Evolutionary conservation across 2,329 filamentous ascomycete species (phyloP).

Genomic region (Cladosporium sp.): DNA sequence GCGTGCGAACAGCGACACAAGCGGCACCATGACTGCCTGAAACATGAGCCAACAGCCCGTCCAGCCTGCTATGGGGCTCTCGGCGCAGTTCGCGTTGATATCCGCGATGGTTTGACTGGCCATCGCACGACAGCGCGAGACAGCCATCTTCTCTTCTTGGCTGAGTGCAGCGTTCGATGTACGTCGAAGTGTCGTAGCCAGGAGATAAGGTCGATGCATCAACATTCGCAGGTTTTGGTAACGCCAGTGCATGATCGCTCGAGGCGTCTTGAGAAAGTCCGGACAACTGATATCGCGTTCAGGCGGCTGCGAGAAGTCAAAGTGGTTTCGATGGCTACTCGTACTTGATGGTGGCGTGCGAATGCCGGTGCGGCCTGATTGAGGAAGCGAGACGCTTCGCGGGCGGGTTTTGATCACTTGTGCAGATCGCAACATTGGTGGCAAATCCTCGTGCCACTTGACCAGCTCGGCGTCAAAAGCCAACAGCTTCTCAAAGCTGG

Average conservation of each 20-base stretch:
- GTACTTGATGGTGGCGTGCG: slow-evolving; percentile 20
- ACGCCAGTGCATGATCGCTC: slow-evolving; percentile 78
- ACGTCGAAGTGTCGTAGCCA: slow-evolving; percentile 60
- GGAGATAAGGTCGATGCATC: slow-evolving; percentile 70
- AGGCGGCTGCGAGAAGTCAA: slow-evolving; percentile 60
- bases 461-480: slow-evolving; percentile 68
- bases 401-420: slow-evolving; percentile 2
- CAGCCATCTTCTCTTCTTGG: slow-evolving; percentile 66
- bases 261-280: slow-evolving; percentile 67
- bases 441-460: slow-evolving; percentile 71
- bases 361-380: slow-evolving; percentile 13
- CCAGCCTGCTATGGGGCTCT: slow-evolving; percentile 77
- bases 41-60: slow-evolving; percentile 81
- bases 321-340: slow-evolving; percentile 22
- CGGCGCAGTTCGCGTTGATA: slow-evolving; percentile 68
- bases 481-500: slow-evolving; percentile 66
- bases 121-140: slow-evolving; percentile 68
- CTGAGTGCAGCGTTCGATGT: slow-evolving; percentile 53
- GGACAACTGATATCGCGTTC: slow-evolving; percentile 60
- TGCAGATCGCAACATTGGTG: slow-evolving; percentile 44
- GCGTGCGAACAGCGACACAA: slow-evolving; percentile 65
- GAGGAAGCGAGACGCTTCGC: slow-evolving; percentile 15
- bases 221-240: slow-evolving; percentile 77
- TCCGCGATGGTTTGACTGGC: slow-evolving; percentile 72
- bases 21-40: slow-evolving; percentile 75